Evolutionary conservation across 129 eudicot genomes (phyloP), one percentile per base, ranked within the genome.

Genomic region (Chrysanthemum makinoi): DNA sequence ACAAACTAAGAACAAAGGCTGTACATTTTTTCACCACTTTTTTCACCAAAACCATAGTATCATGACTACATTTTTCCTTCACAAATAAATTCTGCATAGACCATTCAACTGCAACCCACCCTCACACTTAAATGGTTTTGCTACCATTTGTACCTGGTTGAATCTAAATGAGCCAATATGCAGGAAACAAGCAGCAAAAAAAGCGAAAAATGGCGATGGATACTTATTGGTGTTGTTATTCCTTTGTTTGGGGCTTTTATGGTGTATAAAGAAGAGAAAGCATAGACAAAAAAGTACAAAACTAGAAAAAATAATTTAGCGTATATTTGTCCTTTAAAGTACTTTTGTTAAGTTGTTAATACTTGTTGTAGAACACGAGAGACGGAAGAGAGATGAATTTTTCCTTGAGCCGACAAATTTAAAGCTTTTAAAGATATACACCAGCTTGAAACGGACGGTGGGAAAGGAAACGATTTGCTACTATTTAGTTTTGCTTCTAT

Each of bases 401-500:
- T 69, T 83, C 19, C 80, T 69, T 17, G 82, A 76, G 69, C 62
- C 80, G 12, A 69, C 76, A 50, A 65, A 78, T 24, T 77, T 79
- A 76, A 50, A 80, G 81, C 58, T 80, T 80, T 75, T 35, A 76
- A 74, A 10, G 70, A 79, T 18, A 14, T 56, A 47, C 51, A 70
- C 70, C 63, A 58, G 17, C 33, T 54, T 17, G 79, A 70, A 70
- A 76, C 28, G 10, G 35, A 69, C 12, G 79, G 71, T 12, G 58
- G 80, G 19, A 72, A 74, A 22, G 82, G 80, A 26, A 71, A 77
- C 35, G 79, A 82, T 69, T 1, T 81, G 33, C 68, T 66, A 22
- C 11, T 81, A 8, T 82, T 79, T 61, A 82, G 80, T 39, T 78
- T 71, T 64, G 73, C 72, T 6, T 58, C 79, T 53, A 76, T 79